Conservation (phyloP, 345 rosid species). For the Ailanthus altissimus region DNA sequence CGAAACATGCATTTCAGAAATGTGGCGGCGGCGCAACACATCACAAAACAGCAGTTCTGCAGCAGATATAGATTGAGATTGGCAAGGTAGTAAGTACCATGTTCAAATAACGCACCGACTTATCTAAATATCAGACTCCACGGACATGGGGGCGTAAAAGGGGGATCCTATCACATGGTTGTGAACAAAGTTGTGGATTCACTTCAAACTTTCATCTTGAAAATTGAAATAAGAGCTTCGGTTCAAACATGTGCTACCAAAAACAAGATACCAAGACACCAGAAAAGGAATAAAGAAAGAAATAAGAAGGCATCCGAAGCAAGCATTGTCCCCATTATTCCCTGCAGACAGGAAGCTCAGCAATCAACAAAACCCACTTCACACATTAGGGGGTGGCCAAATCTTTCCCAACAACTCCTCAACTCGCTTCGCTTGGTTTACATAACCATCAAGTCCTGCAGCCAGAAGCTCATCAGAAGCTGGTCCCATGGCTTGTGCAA, state of each 20-base stretch:
- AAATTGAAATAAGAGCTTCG: not conserved
- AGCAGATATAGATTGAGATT: not conserved
- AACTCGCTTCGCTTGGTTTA: slow-evolving; percentile 66
- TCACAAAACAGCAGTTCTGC: not conserved
- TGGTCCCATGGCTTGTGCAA: slow-evolving; percentile 88
- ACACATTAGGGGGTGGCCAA: slow-evolving; percentile 97
- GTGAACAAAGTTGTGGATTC: not conserved
- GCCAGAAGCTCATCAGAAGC: slow-evolving; percentile 84
- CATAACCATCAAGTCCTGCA: slow-evolving; percentile 77
- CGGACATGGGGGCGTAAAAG: too few relatives aligned
- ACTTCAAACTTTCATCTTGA: not conserved
- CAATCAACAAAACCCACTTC: slow-evolving; percentile 17
- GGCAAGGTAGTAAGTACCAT: not conserved
- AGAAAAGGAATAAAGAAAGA: not conserved
- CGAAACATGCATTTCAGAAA: not conserved
- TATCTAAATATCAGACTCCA: too few relatives aligned
- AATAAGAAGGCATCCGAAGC: not conserved
- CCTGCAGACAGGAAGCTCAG: slow-evolving; percentile 11
- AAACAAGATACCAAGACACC: too few relatives aligned
- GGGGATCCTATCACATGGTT: slow-evolving; percentile 1
- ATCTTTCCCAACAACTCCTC: slow-evolving; percentile 85
- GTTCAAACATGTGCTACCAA: not conserved
- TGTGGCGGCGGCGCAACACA: not conserved
- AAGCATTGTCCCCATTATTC: slow-evolving; percentile 33
- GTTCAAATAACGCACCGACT: not conserved